Conservation (phyloP, 1,284 basidiomycete genomes). For the Ceratobasidium theobromae region DNA sequence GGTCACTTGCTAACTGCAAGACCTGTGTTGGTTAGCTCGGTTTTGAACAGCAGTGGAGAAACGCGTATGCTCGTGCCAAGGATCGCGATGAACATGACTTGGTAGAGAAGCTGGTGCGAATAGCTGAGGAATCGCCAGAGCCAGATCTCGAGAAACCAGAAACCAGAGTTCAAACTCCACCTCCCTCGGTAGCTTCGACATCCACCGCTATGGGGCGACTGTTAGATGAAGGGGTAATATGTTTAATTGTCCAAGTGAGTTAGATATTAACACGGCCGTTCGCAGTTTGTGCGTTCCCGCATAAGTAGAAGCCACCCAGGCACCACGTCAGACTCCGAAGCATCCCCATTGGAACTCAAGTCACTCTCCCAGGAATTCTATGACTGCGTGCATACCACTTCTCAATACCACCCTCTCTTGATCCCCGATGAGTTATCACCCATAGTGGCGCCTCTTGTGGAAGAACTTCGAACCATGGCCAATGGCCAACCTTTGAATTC, state of each 20-base stretch:
- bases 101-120: conserved; percentile 1
- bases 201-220: conserved; percentile 21
- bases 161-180: neutral
- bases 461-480: neutral
- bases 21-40: neutral
- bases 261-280: neutral
- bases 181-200: neutral
- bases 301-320: neutral
- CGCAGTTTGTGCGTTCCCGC: neutral
- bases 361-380: neutral
- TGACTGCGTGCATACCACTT: conserved; percentile 7
- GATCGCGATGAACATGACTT: conserved; percentile 7
- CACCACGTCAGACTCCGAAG: neutral
- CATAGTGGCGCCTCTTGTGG: conserved; percentile 8
- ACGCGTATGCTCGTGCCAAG: conserved; percentile 8
- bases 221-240: conserved; percentile 13
- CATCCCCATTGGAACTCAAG: neutral
- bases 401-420: conserved; percentile 19
- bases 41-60: conserved; percentile 15
- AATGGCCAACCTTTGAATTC: neutral
- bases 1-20: neutral
- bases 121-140: conserved; percentile 19
- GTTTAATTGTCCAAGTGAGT: neutral
- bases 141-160: neutral
- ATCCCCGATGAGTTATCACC: conserved; percentile 10